These are phyloP conservation scores for Fusarium poae DNA, from an alignment of 2,329 filamentous ascomycete species.

Conservation along the genomic window DNA sequence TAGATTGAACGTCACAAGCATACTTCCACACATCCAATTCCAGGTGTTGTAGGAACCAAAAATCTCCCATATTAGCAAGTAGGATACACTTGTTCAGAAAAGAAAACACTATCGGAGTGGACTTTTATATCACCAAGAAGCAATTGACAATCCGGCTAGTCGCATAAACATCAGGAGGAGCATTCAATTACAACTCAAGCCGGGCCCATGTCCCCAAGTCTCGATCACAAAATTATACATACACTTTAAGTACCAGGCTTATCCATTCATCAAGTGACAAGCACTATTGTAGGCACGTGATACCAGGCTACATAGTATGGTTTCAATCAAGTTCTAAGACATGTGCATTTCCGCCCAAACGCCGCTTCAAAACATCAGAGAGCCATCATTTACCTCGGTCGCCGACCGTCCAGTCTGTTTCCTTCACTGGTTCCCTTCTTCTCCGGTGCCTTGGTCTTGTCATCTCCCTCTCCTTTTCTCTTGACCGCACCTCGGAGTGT, in stretches of 20 bases:
- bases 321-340: constrained; percentile 24
- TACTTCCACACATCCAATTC: not conserved
- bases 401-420: constrained; percentile 60
- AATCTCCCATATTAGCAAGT: not conserved
- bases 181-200: not conserved
- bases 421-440: constrained; percentile 62
- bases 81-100: not conserved
- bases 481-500: constrained; percentile 78
- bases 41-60: not conserved
- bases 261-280: not conserved
- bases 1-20: not conserved
- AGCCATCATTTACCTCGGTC: constrained; percentile 44
- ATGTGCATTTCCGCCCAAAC: constrained; percentile 42
- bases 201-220: not conserved
- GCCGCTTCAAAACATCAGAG: constrained; percentile 34
- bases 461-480: constrained; percentile 72
- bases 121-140: not conserved
- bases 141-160: not conserved
- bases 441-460: constrained; percentile 61
- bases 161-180: not conserved
- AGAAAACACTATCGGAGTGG: too few species aligned
- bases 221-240: not conserved
- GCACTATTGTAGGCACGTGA: not conserved
- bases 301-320: constrained; percentile 7
- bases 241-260: not conserved